Conservation (phyloP, 2,329 filamentous ascomycete species). For the Phoma sp. region DNA sequence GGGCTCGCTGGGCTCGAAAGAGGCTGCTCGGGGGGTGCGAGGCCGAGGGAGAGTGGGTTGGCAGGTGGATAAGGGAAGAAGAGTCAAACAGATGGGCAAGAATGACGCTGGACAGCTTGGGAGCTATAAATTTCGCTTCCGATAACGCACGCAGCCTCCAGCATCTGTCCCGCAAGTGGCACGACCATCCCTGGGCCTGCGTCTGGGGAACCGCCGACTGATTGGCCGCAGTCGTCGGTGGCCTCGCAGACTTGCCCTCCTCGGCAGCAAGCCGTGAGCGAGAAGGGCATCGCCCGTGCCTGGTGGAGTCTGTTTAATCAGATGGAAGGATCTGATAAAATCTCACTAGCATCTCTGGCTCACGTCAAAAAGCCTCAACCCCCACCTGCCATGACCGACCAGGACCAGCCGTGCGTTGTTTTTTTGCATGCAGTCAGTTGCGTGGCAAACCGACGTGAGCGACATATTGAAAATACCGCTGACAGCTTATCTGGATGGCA, state of each 20-base stretch:
- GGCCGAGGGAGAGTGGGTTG: conserved; percentile 31
- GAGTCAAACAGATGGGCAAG: conserved; percentile 19
- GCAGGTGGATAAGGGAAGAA: conserved; percentile 22
- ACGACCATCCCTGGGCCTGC: conserved; percentile 20
- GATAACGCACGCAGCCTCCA: conserved; percentile 38
- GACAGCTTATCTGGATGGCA: conserved; percentile 15
- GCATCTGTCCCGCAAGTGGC: conserved; percentile 27
- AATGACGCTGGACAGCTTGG: conserved; percentile 28
- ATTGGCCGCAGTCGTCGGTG: conserved; percentile 21
- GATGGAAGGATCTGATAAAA: conserved; percentile 19
- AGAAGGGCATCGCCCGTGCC: conserved; percentile 15
- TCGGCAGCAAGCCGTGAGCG: conserved; percentile 16
- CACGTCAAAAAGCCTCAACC: not conserved
- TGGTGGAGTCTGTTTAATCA: conserved; percentile 17
- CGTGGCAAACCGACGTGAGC: not conserved
- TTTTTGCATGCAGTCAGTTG: not conserved
- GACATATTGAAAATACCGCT: conserved; percentile 17
- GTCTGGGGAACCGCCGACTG: conserved; percentile 25
- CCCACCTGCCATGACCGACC: not conserved
- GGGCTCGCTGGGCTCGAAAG: conserved; percentile 32
- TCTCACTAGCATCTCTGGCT: not conserved
- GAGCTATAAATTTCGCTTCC: conserved; percentile 43
- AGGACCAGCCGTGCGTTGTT: not conserved
- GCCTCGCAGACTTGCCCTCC: conserved; percentile 16
- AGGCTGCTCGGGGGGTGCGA: conserved; percentile 24